Evolutionary conservation across 345 rosid genomes (phyloP), one percentile per base, ranked within the genome.

Genomic region (Gossypium raimondii): DNA sequence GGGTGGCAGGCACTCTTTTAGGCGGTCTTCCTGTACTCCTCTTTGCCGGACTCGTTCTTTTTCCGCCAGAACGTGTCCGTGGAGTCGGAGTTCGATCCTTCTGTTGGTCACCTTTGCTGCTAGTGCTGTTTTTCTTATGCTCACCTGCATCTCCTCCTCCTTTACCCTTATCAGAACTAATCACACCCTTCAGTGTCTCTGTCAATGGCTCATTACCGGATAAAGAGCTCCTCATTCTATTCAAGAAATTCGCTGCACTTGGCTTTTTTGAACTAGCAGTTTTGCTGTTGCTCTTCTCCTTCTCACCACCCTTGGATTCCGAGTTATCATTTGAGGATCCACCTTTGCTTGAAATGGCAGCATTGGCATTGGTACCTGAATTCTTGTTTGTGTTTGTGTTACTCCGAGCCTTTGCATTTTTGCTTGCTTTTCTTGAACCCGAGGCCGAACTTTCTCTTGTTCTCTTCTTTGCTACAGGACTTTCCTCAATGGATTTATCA

Each of bases 191-290:
- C 57, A 24, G 4, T 1, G 81, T 74, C 73, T 81, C 84, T 72
- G 25, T 17, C n/a, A 71, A 64, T 24, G 55, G 34, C 3, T 24
- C 79, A 43, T 76, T 83, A 51, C 75, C 72, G 38, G 81, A 48
- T 7, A 78, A 62, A 34, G 84, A 79, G 75, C 82, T 77, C 44
- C 82, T 87, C 83, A 85, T 85, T 79, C 90, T 80, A 60, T 79
- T 82, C 76, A 85, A 81, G 84, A 87, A 87, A 75, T 74, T 83
- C 13, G 83, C 86, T 38, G 84, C 90, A 56, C 84, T 82, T 44
- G 70, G 81, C 83, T 77, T 85, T 81, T 87, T 87, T 17, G 83
- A 78, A 68, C 50, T 77, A 11, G 34, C 61, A 12, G 10, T 73
- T 3, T 64, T 43, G 72, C 29, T 76, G 72, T 68, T 78, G 67